Conservation (phyloP, 768 basidiomycete species). For the Naganishia kalamii region DNA sequence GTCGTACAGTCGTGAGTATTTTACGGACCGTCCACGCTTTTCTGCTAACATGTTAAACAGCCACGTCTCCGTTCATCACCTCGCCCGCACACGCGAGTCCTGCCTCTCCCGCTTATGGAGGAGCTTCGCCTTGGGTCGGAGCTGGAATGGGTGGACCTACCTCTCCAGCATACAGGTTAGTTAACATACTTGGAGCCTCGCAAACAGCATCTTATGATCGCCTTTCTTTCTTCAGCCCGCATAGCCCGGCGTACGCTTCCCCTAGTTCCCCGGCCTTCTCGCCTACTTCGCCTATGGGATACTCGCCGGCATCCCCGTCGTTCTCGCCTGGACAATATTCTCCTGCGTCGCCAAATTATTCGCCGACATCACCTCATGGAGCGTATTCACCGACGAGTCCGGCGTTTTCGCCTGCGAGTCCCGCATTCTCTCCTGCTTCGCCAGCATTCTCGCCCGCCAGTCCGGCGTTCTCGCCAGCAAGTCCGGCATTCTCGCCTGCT, state of each 20-base stretch:
- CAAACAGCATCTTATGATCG: not conserved
- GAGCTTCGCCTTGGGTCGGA: constrained; percentile 23
- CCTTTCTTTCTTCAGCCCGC: constrained; percentile 1
- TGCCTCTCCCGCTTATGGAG: constrained; percentile 16
- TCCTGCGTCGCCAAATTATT: constrained; percentile 40
- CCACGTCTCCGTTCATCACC: constrained; percentile 36
- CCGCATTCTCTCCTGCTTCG: constrained; percentile 71
- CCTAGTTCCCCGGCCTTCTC: constrained; percentile 17
- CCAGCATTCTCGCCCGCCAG: constrained; percentile 38
- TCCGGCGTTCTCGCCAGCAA: constrained; percentile 29
- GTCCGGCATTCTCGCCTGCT: constrained; percentile 67
- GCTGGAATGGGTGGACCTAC: constrained; percentile 12
- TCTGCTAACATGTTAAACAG: constrained; percentile 16
- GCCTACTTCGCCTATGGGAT: constrained; percentile 36
- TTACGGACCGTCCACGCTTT: constrained; percentile 44
- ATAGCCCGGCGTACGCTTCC: constrained; percentile 56
- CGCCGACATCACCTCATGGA: constrained; percentile 27
- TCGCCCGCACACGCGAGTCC: constrained; percentile 20
- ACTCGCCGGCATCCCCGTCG: constrained; percentile 41
- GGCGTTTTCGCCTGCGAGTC: constrained; percentile 46
- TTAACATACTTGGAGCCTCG: not conserved
- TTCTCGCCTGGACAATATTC: constrained; percentile 45
- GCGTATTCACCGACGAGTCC: constrained; percentile 44
- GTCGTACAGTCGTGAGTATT: constrained; percentile 54
- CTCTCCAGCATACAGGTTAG: constrained; percentile 19